Conservation (phyloP, 352 stramenopile species). For the Blastocystis sp. region DNA sequence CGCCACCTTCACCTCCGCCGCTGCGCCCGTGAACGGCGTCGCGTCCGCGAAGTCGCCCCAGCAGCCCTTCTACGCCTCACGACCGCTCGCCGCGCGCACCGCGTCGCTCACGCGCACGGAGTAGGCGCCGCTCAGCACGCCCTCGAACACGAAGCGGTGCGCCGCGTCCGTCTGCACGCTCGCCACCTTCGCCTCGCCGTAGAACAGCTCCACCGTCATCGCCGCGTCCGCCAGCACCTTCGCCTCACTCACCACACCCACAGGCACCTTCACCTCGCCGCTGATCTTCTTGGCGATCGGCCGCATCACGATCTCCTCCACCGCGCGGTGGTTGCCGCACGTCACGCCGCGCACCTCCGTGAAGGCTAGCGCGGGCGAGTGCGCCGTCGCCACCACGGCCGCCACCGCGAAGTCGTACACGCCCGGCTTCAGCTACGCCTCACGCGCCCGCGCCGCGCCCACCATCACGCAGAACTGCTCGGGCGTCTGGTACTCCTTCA, state of each 20-base stretch:
- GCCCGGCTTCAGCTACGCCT: background rate
- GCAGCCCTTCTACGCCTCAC: slow-evolving; percentile 19
- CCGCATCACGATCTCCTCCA: background rate
- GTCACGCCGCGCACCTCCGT: background rate
- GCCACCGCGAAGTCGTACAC: background rate
- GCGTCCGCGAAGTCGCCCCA: slow-evolving; percentile 12
- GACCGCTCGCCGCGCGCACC: background rate
- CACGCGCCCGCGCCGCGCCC: background rate
- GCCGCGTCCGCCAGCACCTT: too few species aligned
- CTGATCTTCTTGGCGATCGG: slow-evolving; percentile 14
- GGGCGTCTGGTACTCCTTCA: background rate
- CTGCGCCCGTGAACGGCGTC: background rate
- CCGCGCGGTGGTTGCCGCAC: background rate
- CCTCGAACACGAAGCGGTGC: background rate
- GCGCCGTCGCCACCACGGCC: too few species aligned
- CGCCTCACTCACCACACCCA: background rate
- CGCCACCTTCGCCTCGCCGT: background rate
- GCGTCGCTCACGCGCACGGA: background rate
- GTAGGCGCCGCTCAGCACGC: slow-evolving; percentile 15
- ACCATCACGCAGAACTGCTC: slow-evolving; percentile 45
- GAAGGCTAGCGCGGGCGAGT: background rate
- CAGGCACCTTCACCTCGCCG: background rate
- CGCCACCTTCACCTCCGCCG: background rate
- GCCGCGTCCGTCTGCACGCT: background rate
- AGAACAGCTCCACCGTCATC: background rate